Evolutionary conservation across 2,329 filamentous ascomycete genomes (phyloP).

Genomic region (Ophiostoma angusticollis): DNA sequence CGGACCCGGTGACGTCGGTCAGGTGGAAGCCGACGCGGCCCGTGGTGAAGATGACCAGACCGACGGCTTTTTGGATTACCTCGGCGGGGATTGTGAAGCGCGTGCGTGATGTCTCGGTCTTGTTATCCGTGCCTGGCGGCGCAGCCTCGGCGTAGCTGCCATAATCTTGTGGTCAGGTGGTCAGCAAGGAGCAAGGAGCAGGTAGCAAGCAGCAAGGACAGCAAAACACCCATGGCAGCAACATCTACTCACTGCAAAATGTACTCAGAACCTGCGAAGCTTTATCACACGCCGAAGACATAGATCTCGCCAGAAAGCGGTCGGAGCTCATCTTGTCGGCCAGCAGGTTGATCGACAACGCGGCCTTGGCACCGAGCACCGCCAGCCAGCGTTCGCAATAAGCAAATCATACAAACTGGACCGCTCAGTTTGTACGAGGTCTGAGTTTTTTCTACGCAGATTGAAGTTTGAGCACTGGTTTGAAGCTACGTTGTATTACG

Average conservation of each 20-base stretch:
- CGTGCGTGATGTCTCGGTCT: slow-evolving; percentile 25
- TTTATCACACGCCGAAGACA: slow-evolving; percentile 87
- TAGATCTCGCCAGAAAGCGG: slow-evolving; percentile 71
- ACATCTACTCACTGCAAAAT: too few species aligned
- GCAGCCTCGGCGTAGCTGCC: slow-evolving; percentile 35
- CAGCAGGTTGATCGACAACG: slow-evolving; percentile 65
- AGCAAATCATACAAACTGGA: too few species aligned
- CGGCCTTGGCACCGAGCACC: slow-evolving; percentile 33
- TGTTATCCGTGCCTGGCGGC: slow-evolving; percentile 25
- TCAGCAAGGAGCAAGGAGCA: too few species aligned
- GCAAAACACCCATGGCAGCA: too few species aligned
- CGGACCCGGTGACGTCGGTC: slow-evolving; percentile 46
- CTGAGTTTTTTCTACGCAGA: too few species aligned
- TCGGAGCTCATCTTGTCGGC: slow-evolving; percentile 74
- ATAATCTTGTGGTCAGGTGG: too few species aligned
- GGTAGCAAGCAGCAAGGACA: too few species aligned
- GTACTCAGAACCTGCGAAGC: slow-evolving; percentile 69
- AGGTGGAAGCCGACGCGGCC: slow-evolving; percentile 45
- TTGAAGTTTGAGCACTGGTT: too few species aligned
- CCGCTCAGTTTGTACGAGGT: too few species aligned
- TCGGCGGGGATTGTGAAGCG: slow-evolving; percentile 41
- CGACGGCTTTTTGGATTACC: slow-evolving; percentile 53
- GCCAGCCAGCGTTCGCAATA: slow-evolving; percentile 20
- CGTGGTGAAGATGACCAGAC: slow-evolving; percentile 57
- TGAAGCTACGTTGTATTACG: too few species aligned